phyloP scores from a whole-genome alignment of 2,329 filamentous ascomycete genomes.

The Blastomyces silverae region DNA sequence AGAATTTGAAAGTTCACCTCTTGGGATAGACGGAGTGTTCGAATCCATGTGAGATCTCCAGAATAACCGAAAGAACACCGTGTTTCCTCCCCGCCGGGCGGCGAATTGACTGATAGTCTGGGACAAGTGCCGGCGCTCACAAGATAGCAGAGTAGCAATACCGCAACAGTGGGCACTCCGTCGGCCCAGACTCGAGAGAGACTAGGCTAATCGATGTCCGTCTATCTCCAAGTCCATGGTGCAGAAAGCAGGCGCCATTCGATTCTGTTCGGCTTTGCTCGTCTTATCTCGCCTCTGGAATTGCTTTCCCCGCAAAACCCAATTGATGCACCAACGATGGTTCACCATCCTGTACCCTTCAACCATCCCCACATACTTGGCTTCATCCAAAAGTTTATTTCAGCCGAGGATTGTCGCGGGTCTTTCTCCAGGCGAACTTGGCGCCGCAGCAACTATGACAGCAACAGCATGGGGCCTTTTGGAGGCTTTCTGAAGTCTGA shows the following conservation, averaged over 20 bases:
- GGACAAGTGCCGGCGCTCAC: background rate
- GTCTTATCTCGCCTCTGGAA: background rate
- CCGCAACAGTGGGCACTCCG: background rate
- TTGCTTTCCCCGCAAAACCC: constrained; percentile 2
- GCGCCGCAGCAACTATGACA: background rate
- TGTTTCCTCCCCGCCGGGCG: background rate
- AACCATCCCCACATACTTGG: background rate
- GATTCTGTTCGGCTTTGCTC: background rate
- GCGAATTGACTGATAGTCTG: background rate
- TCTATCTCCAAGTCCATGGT: background rate
- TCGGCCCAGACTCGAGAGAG: background rate
- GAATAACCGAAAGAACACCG: background rate
- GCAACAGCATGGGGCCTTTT: background rate
- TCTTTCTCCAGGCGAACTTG: background rate
- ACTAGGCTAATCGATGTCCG: background rate
- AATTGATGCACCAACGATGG: background rate
- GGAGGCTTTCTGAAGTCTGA: background rate
- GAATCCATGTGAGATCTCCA: background rate
- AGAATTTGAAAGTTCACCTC: background rate
- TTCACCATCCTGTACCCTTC: background rate
- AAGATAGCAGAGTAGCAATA: background rate
- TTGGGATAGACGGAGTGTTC: background rate
- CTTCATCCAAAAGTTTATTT: background rate
- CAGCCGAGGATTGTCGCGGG: background rate
- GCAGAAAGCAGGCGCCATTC: background rate